Evolutionary conservation across 257 asterid genomes (phyloP), one percentile per base, ranked within the genome.

Genomic region (Verbascum thapsus): DNA sequence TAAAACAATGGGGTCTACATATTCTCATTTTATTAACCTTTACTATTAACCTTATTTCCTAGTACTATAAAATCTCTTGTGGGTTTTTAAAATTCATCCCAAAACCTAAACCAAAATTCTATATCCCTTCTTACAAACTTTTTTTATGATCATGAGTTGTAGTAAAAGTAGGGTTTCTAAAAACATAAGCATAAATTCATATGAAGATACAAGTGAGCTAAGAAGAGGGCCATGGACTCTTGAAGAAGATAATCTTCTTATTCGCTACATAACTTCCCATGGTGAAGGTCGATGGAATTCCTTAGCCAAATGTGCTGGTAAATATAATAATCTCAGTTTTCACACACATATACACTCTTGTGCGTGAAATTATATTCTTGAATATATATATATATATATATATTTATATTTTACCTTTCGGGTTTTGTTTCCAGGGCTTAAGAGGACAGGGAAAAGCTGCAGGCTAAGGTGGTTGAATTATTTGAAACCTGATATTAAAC

Each of bases 181-280:
- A 51, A 37, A 35, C 58, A 40, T 30, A 8, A 38, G 35, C 43
- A 64, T 37, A n/a, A 35, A 7, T 20, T 64, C 63, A 35, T 60
- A 56, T 69, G 83, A 74, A 60, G 66, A 58, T 43, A 80, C 61
- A 20, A 51, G 50, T 72, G 88, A 81, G 72, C 53, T 85, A 6
- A 79, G 98, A 73, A 88, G 80, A 78, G 98, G 98, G 47, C 95
- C 96, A 67, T 90, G 98, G 98, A 85, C 94, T 8, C 79, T 73
- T 40, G 98, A 90, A 16, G 98, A 90, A 82, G 98, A 90, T 69
- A 80, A 82, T 50, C 89, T 90, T 63, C 95, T 90, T 19, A 80
- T 76, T 63, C 82, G 77, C 7, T 82, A 71, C 43, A 77, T 88
- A 20, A 55, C 79, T 41, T 68, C 62, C 53, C 83, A 85, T 59